phyloP scores from a whole-genome alignment of 179 eudicot genomes.

The Drosera spatulata region DNA sequence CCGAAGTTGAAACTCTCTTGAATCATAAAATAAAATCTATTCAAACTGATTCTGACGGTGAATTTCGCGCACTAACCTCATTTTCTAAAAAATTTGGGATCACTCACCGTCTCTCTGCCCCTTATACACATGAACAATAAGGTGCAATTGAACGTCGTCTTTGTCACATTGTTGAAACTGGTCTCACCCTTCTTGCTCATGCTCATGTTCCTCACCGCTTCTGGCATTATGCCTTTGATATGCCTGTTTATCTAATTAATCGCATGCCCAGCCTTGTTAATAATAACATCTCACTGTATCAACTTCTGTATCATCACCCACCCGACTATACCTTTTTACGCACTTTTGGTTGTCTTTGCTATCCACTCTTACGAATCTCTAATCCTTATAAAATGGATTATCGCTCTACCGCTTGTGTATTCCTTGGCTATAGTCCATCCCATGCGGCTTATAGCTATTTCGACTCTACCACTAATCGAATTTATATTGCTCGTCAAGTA shows the following conservation, averaged over 20 bases:
- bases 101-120: background rate
- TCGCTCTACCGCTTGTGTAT: background rate
- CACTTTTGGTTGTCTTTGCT: slow-evolving; percentile 1
- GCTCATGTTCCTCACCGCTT: background rate
- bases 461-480: background rate
- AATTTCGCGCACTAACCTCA: background rate
- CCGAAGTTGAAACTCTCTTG: background rate
- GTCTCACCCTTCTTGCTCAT: background rate
- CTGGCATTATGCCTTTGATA: background rate
- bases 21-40: background rate
- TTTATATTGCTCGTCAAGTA: slow-evolving; percentile 1
- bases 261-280: background rate
- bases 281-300: background rate
- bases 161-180: background rate
- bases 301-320: background rate
- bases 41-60: background rate
- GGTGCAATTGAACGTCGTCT: background rate
- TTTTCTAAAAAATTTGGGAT: background rate
- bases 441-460: background rate
- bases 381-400: background rate
- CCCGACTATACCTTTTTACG: background rate
- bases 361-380: too few species aligned
- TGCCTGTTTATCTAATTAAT: background rate
- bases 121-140: background rate
- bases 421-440: background rate